Percentiles rank a stretch among this genome's conserved stretches.
Evolutionary conservation across 257 asterid genomes (phyloP).

Genomic region (Cordia subcordata): DNA sequence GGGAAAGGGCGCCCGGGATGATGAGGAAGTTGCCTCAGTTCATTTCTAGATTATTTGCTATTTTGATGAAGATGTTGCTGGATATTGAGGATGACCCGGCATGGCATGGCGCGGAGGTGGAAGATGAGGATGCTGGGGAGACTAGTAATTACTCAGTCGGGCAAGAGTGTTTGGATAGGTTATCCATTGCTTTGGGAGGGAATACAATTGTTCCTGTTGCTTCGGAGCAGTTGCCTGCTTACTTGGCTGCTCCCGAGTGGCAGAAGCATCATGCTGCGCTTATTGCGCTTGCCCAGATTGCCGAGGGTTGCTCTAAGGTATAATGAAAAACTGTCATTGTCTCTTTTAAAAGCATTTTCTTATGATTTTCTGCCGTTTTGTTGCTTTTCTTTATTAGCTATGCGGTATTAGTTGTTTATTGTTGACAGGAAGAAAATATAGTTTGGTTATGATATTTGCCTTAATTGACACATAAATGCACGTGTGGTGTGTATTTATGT

Average conservation of each 20-base stretch:
- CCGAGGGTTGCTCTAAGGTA: slow-evolving; percentile 97
- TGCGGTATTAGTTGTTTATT: neutral
- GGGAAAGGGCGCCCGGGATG: slow-evolving; percentile 99
- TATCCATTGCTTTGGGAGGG: slow-evolving; percentile 87
- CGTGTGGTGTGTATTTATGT: too few relatives aligned
- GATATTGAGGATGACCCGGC: slow-evolving; percentile 89
- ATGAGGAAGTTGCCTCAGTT: slow-evolving; percentile 97
- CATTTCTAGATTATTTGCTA: slow-evolving; percentile 69
- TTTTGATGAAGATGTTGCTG: slow-evolving; percentile 77
- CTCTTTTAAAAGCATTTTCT: neutral
- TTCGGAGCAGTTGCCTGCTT: slow-evolving; percentile 74
- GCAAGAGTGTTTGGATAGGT: slow-evolving; percentile 92
- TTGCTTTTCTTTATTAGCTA: neutral
- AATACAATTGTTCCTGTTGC: slow-evolving; percentile 94
- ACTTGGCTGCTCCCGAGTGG: slow-evolving; percentile 86
- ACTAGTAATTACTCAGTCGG: slow-evolving; percentile 83
- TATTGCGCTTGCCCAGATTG: slow-evolving; percentile 96
- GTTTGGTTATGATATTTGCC: too few relatives aligned
- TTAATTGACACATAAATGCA: neutral
- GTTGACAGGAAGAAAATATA: too few relatives aligned
- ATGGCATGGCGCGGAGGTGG: slow-evolving; percentile 83
- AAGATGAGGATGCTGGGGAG: slow-evolving; percentile 98
- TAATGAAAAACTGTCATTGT: neutral
- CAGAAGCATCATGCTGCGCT: slow-evolving; percentile 91
- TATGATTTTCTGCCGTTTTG: neutral